phyloP scores from a whole-genome alignment of 192 early-diverging fungal species.

The Geranomyces michiganensis region DNA sequence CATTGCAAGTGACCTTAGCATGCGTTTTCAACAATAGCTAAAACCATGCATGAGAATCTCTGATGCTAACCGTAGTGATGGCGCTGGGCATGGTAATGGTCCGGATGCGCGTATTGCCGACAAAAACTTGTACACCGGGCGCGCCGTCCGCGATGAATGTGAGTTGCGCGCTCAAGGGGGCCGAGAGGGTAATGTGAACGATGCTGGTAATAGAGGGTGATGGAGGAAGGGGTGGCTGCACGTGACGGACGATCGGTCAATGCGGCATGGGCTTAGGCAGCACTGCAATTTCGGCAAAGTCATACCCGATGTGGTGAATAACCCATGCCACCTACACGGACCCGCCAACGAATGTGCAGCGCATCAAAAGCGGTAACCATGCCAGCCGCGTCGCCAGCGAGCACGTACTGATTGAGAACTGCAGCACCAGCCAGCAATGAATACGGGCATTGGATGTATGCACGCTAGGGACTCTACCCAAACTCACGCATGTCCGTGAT shows the following conservation, averaged over 20 bases:
- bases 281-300: no score
- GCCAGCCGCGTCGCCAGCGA: constrained; percentile 17
- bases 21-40: neutral
- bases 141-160: constrained; percentile 12
- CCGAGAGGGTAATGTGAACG: neutral
- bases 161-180: neutral
- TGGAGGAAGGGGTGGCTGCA: neutral
- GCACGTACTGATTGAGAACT: neutral
- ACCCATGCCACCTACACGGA: constrained; percentile 5
- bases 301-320: neutral
- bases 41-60: neutral
- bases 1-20: neutral
- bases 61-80: neutral
- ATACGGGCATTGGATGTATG: neutral
- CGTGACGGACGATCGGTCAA: no score
- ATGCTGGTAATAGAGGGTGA: neutral
- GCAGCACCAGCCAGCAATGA: neutral
- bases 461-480: neutral
- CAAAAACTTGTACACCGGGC: constrained; percentile 3
- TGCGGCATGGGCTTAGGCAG: no score
- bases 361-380: constrained; percentile 20
- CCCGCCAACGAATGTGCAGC: neutral
- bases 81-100: constrained; percentile 1
- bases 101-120: neutral
- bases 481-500: constrained; percentile 5